phyloP scores from a whole-genome alignment of 345 rosid genomes.

The Salix caprea region DNA sequence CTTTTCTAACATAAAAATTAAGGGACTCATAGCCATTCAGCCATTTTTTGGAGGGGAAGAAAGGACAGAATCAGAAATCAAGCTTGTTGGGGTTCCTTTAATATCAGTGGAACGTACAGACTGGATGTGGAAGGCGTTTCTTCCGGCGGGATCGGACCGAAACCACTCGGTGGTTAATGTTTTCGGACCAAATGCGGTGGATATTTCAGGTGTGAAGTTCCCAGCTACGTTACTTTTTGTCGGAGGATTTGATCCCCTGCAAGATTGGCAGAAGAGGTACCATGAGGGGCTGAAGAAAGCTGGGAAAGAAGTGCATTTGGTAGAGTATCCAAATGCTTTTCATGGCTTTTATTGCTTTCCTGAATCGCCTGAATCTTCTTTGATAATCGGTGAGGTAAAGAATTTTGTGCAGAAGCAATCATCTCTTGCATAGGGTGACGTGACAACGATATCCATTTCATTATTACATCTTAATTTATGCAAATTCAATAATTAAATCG shows the following conservation, averaged over 20 bases:
- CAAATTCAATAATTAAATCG: too few relatives aligned
- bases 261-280: conserved; percentile 25
- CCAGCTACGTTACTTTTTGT: conserved; percentile 8
- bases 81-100: too few relatives aligned
- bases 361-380: neutral
- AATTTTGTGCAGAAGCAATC: conserved; percentile 11
- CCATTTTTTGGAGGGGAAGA: conserved; percentile 22
- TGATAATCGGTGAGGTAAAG: conserved; percentile 9
- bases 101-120: neutral
- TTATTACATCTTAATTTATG: too few relatives aligned
- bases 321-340: conserved; percentile 3
- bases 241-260: conserved; percentile 13
- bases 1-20: neutral
- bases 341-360: neutral
- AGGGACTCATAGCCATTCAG: conserved; percentile 6
- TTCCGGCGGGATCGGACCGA: conserved; percentile 11
- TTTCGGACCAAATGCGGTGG: conserved; percentile 4
- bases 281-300: neutral
- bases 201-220: conserved; percentile 1
- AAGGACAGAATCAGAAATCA: conserved; percentile 11
- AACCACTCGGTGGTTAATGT: conserved; percentile 16
- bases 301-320: conserved; percentile 11
- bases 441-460: too few relatives aligned
- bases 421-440: too few relatives aligned
- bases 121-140: conserved; percentile 16